A percentile compares a stretch with the other conserved stretches of the same genome.
Conservation (phyloP, 2,329 filamentous ascomycete genomes). For the Paecilomyces fulvus region DNA sequence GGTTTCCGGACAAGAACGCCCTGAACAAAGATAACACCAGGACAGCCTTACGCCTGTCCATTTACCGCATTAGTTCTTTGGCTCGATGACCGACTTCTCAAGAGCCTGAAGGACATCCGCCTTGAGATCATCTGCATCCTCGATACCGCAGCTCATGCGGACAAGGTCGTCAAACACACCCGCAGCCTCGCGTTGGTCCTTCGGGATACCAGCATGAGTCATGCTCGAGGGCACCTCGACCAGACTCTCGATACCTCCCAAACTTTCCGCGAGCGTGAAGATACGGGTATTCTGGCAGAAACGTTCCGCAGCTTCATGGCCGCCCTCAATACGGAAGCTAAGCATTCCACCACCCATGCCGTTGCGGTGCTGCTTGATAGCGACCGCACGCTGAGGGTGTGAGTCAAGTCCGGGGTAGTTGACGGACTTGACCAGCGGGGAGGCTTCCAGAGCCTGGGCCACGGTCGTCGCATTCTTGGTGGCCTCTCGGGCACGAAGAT, state of each 20-base stretch:
- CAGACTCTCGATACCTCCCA: constrained; percentile 87
- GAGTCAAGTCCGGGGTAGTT: constrained; percentile 91
- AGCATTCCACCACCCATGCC: constrained; percentile 97
- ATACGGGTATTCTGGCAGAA: constrained; percentile 88
- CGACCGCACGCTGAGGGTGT: constrained; percentile 78
- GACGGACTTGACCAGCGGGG: constrained; percentile 74
- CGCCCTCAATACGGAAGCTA: constrained; percentile 86
- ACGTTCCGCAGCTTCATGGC: constrained; percentile 72
- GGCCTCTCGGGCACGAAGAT: constrained; percentile 82
- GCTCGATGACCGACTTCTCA: constrained; percentile 58
- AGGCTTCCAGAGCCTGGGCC: constrained; percentile 67
- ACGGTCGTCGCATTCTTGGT: constrained; percentile 71
- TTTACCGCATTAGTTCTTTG: constrained; percentile 34
- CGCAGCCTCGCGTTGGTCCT: constrained; percentile 79
- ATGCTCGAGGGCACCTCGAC: constrained; percentile 90
- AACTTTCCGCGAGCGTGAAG: constrained; percentile 85
- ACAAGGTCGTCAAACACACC: constrained; percentile 95
- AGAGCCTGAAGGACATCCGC: constrained; percentile 76
- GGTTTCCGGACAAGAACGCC: neutral
- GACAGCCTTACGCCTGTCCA: constrained; percentile 16
- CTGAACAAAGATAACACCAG: neutral
- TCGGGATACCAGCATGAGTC: constrained; percentile 94
- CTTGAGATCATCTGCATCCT: constrained; percentile 78
- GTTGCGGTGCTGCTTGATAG: constrained; percentile 82
- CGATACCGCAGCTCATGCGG: constrained; percentile 85